Conservation (phyloP, 1,139 yeast species). For the Sugiyamaella sp. region DNA sequence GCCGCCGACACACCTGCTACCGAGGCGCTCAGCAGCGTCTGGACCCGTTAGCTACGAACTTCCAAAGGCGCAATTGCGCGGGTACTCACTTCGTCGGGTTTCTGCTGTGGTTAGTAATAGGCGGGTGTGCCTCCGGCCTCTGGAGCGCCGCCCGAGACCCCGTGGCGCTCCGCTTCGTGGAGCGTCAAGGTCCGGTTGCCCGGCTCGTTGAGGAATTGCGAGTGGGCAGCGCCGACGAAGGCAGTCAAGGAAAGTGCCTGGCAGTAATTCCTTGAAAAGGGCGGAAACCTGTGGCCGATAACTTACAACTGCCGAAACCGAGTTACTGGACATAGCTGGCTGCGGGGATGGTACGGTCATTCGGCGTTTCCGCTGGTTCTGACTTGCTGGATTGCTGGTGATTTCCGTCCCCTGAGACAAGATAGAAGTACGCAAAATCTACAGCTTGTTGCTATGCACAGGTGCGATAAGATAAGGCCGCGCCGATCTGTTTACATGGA, state of each 20-base stretch:
- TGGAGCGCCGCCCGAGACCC: conserved; percentile 1
- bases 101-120: conserved; percentile 11
- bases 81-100: conserved; percentile 15
- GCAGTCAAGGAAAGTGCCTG: no score
- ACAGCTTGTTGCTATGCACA: background rate
- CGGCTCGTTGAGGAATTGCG: no score
- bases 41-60: background rate
- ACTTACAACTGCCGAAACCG: conserved; percentile 16
- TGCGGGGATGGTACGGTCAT: no score
- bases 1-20: conserved; percentile 80
- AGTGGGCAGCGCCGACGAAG: no score
- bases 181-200: background rate
- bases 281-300: no score
- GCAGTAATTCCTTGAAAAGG: no score
- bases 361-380: no score
- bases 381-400: background rate
- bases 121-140: background rate
- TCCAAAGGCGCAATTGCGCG: background rate
- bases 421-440: background rate
- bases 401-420: background rate
- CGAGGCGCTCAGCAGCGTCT: conserved; percentile 56
- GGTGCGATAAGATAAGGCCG: no score
- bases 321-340: conserved; percentile 4
- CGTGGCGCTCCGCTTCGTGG: conserved; percentile 4
- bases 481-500: no score